phyloP scores from a whole-genome alignment of 2,329 filamentous ascomycete species.

The Triangularia verruculosa region DNA sequence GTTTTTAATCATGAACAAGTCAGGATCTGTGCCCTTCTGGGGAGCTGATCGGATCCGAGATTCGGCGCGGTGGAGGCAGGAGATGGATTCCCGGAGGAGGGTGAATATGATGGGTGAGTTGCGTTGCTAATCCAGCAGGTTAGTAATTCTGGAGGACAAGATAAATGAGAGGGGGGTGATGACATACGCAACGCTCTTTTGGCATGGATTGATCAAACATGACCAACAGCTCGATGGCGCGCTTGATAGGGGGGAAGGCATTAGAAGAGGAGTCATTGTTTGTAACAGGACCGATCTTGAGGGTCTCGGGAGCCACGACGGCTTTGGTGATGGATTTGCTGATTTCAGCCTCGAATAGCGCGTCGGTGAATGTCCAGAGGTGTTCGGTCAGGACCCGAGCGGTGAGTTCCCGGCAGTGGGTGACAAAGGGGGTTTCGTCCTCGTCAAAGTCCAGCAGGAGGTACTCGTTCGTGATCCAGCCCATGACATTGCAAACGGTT shows the following conservation, averaged over 20 bases:
- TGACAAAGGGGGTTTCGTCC: conserved; percentile 49
- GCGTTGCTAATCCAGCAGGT: conserved; percentile 38
- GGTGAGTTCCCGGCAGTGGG: conserved; percentile 55
- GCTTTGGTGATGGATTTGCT: conserved; percentile 53
- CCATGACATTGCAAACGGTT: conserved; percentile 53
- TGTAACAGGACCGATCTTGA: conserved; percentile 50
- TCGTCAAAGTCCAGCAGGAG: conserved; percentile 55
- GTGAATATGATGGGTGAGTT: conserved; percentile 57
- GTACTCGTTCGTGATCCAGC: conserved; percentile 59
- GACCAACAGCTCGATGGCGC: conserved; percentile 55
- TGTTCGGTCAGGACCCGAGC: conserved; percentile 55
- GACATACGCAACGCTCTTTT: conserved; percentile 58
- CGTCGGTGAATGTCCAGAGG: conserved; percentile 56
- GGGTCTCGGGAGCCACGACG: conserved; percentile 43
- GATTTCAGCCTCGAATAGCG: conserved; percentile 53
- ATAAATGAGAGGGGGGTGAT: neutral
- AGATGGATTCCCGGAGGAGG: conserved; percentile 87
- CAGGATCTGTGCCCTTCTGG: conserved; percentile 59
- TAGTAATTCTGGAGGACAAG: neutral
- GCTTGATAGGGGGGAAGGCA: conserved; percentile 56
- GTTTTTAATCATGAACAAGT: conserved; percentile 93
- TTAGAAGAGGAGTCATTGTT: conserved; percentile 53
- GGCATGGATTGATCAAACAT: conserved; percentile 65
- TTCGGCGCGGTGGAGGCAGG: conserved; percentile 76
- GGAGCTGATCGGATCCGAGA: conserved; percentile 58